Base-by-base conservation (phyloP, 2,329 filamentous ascomycete genomes). In the Colletotrichum eremochloae region DNA sequence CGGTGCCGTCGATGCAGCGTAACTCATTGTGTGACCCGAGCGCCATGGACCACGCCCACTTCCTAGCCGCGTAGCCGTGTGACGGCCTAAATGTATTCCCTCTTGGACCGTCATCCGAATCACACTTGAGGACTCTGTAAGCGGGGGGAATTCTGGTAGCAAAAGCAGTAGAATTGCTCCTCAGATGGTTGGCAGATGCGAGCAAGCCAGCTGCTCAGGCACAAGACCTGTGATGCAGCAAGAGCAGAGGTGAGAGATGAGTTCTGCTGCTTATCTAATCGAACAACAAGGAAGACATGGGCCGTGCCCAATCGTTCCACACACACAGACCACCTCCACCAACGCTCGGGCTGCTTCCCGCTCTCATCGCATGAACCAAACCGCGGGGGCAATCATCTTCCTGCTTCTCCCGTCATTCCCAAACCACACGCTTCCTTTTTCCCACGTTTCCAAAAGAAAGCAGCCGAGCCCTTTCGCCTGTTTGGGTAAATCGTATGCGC, bases 361-460 rank as follows among this genome's bases (percentile, higher is more conserved):
- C 31, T 67, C 24, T 7, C 33, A n/a, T 66, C 38, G 55, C 63
- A 61, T 60, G n/a, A 44, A 55, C 46, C 15, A 50, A 55, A 29
- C 38, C 36, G 36, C 42, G 36, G 60, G 61, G 53, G 61, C 20
- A 38, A n/a, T 20, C 53, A 24, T 38, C 33, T 38, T 57, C 40
- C 20, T 9, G 52, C 6, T 29, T 11, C n/a, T 46, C 8, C 33
- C n/a, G 18, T 24, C 24, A 5, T 36, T 36, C 48, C 5, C n/a
- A n/a, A 56, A 38, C 42, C 57, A 60, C 14, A 20, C 29, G 8
- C 31, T 29, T 33, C n/a, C 48, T 15, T 63, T 40, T 33, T 11
- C 7, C 15, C 20, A 40, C 4, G 29, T 40, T n/a, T 14, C n/a
- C 11, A 24, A 18, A 20, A 11, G 18, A 15, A 18, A 29, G 55